A percentile compares a stretch with the other conserved stretches of the same genome.
Evolutionary conservation across 2,329 filamentous ascomycete species (phyloP).

Genomic region (Hymenoscyphus repandus): DNA sequence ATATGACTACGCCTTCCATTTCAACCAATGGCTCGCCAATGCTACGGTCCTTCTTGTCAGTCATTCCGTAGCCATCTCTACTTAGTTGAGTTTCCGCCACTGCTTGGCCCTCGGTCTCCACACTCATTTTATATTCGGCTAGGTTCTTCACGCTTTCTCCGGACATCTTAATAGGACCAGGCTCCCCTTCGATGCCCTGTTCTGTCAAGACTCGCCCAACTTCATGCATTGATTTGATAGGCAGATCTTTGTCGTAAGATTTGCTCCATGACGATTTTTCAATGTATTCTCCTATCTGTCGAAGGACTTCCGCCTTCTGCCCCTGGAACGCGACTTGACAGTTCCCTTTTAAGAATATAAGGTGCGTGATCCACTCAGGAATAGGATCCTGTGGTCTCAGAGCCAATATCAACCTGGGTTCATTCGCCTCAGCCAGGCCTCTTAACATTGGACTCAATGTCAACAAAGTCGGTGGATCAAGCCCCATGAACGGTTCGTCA

Average conservation of each 20-base stretch:
- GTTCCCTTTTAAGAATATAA: conserved; percentile 66
- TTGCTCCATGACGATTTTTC: conserved; percentile 21
- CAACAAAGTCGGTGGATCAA: conserved; percentile 77
- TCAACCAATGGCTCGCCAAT: conserved; percentile 71
- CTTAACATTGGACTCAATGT: conserved; percentile 67
- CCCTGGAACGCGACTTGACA: conserved; percentile 64
- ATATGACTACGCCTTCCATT: conserved; percentile 78
- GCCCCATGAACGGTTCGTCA: conserved; percentile 94
- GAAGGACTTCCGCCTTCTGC: conserved; percentile 55
- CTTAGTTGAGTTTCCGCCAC: neutral
- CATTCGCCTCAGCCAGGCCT: conserved; percentile 58
- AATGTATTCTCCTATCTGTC: conserved; percentile 34
- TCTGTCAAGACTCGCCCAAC: conserved; percentile 25
- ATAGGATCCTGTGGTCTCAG: conserved; percentile 80
- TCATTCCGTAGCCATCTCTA: conserved; percentile 24
- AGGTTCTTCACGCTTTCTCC: neutral
- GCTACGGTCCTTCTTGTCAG: conserved; percentile 2
- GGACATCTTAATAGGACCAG: neutral
- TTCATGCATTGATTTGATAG: conserved; percentile 24
- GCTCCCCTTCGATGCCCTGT: conserved; percentile 22
- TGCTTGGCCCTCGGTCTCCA: too few relatives aligned
- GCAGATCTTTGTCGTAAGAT: conserved; percentile 8
- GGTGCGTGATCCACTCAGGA: conserved; percentile 85
- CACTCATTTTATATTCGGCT: too few relatives aligned
- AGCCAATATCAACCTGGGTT: conserved; percentile 70